Base-by-base conservation (phyloP, 345 rosid species). In the Balakata baccata region DNA sequence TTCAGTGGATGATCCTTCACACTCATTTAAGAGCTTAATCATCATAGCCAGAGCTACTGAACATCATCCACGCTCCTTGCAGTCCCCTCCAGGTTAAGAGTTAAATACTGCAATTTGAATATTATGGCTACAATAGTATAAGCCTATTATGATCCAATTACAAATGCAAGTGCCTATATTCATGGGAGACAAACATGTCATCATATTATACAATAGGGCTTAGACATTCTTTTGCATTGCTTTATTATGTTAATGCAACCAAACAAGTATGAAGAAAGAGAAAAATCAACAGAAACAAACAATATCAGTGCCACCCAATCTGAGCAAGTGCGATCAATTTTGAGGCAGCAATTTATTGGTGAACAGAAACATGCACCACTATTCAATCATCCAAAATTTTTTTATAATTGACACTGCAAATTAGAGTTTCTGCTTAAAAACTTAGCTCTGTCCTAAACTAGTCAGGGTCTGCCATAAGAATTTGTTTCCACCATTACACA, bases 321-420 rank as follows among this genome's bases (percentile, higher is more conserved):
- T 29, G 34, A 29, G 34, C 34, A 29, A 1, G 10, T 43, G 47
- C 7, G 10, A 51, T 51, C 56, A 51, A 51, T 16, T 47, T 14
- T 51, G 18, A 51, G n/a, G 14, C 22, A 75, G 45, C 7, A 29
- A 56, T 2, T 41, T 59, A 17, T 79, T 69, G 53, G 25, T 14
- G 23, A 38, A 79, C 7, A 22, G 49, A 74, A 37, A 49, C 34
- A 63, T 62, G 50, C 25, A 12, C 62, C 41, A 49, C 43, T 29
- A 2, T 29, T 29, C 34, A 29, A 29, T 29, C 37, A 45, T 46
- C 20, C 20, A 14, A 56, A 37, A 49, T 25, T 66, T 57, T 16
- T 43, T 71, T 53, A 53, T 17, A 18, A 18, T 51, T 56, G 60
- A 54, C n/a, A 56, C 5, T 4, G 65, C 50, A 3, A 67, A 49